A percentile compares a stretch with the other conserved stretches of the same genome.
phyloP scores from a whole-genome alignment of 768 basidiomycete species.

The Lyophyllum decastes region DNA sequence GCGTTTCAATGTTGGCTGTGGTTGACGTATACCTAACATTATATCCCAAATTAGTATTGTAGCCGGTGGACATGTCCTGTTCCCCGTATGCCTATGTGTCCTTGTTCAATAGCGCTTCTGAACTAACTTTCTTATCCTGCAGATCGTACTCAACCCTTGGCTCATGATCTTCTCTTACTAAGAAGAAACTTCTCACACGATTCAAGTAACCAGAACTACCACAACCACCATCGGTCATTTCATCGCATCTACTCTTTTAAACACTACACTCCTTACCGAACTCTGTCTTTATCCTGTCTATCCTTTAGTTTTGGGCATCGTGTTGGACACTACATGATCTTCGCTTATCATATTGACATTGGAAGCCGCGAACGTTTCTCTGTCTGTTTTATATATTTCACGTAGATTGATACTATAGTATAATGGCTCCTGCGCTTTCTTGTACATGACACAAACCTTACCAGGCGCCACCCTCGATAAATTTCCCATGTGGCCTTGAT shows the following conservation, averaged over 20 bases:
- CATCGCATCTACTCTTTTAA: slow-evolving; percentile 6
- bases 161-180: slow-evolving; percentile 80
- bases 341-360: slow-evolving; percentile 12
- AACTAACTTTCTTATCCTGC: background rate
- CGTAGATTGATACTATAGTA: slow-evolving; percentile 6
- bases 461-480: background rate
- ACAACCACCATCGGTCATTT: background rate
- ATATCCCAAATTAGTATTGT: slow-evolving; percentile 47
- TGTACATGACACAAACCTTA: background rate
- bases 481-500: background rate
- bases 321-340: slow-evolving; percentile 3
- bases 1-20: slow-evolving; percentile 26
- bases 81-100: slow-evolving; percentile 55
- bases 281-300: slow-evolving; percentile 1
- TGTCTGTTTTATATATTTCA: slow-evolving; percentile 14
- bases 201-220: background rate
- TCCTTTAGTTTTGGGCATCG: slow-evolving; percentile 6
- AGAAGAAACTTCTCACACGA: slow-evolving; percentile 17
- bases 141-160: slow-evolving; percentile 88
- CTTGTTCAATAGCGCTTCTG: background rate
- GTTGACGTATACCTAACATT: slow-evolving; percentile 4
- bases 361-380: slow-evolving; percentile 8
- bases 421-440: slow-evolving; percentile 1
- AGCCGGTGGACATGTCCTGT: slow-evolving; percentile 66
- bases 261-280: slow-evolving; percentile 8